Conservation (phyloP, 352 stramenopile genomes). For the Pythium inflatum region DNA sequence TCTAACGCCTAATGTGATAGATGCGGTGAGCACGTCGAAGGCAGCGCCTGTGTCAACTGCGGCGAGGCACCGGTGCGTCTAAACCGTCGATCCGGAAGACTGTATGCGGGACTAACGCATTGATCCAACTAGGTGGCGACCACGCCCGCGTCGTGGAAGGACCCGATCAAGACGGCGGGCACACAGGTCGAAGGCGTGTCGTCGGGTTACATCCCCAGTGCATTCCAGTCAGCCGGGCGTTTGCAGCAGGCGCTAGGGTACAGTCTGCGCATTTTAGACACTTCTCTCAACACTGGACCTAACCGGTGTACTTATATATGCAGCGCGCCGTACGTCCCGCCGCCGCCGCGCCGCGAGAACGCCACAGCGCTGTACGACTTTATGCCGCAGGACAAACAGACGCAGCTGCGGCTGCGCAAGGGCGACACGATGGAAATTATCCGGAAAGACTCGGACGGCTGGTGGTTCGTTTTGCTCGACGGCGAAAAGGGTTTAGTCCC, state of each 20-base stretch:
- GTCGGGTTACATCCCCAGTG: conserved; percentile 64
- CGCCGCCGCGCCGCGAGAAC: conserved; percentile 47
- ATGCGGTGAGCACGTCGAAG: conserved; percentile 66
- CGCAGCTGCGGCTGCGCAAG: conserved; percentile 71
- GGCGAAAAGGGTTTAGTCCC: conserved; percentile 82
- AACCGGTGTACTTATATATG: not conserved
- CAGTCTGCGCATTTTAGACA: conserved; percentile 20
- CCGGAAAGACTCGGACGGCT: conserved; percentile 81
- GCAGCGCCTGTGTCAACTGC: conserved; percentile 59
- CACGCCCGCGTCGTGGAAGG: conserved; percentile 58
- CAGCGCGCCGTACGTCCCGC: conserved; percentile 26
- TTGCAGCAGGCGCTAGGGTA: conserved; percentile 61
- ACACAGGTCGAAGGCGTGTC: conserved; percentile 38
- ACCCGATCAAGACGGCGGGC: conserved; percentile 43
- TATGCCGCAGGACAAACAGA: conserved; percentile 64
- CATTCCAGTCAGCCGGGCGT: conserved; percentile 57
- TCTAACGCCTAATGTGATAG: conserved; percentile 20
- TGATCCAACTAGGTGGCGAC: conserved; percentile 26
- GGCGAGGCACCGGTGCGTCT: conserved; percentile 58
- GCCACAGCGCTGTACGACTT: conserved; percentile 81
- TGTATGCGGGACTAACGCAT: not conserved
- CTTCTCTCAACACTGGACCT: not conserved
- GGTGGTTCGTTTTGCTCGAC: conserved; percentile 83
- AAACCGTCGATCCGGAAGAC: not conserved
- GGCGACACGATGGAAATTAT: conserved; percentile 77